A percentile compares a stretch with the other conserved stretches of the same genome.
Conservation (phyloP, 1,139 yeast genomes). For the Blastobotrys indianensis region DNA sequence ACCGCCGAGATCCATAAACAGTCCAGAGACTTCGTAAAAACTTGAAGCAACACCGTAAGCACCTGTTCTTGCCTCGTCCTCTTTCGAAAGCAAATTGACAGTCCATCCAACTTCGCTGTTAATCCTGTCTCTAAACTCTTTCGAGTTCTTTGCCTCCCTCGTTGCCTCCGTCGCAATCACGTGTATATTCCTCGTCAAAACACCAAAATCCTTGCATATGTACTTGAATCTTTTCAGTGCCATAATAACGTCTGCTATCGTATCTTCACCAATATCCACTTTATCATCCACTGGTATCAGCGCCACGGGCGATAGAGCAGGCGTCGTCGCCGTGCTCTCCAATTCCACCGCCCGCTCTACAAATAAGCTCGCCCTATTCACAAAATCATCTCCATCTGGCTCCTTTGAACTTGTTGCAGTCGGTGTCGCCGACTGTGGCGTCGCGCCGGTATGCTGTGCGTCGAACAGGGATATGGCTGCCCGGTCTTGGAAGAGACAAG, state of each 20-base stretch:
- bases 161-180: slow-evolving; percentile 67
- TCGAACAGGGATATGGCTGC: slow-evolving; percentile 61
- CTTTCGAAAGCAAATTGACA: slow-evolving; percentile 49
- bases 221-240: slow-evolving; percentile 57
- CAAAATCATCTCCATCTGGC: no score
- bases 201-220: slow-evolving; percentile 65
- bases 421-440: slow-evolving; percentile 3
- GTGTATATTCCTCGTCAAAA: slow-evolving; percentile 48
- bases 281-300: slow-evolving; percentile 3
- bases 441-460: slow-evolving; percentile 29
- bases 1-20: slow-evolving; percentile 64
- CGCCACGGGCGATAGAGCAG: slow-evolving; percentile 25
- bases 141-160: slow-evolving; percentile 55
- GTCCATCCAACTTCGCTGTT: slow-evolving; percentile 54
- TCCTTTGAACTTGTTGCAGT: slow-evolving; percentile 8
- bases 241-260: slow-evolving; percentile 48
- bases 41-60: slow-evolving; percentile 67
- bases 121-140: slow-evolving; percentile 48
- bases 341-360: neutral
- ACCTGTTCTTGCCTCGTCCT: slow-evolving; percentile 57
- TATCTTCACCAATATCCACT: slow-evolving; percentile 48
- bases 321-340: slow-evolving; percentile 1
- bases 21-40: slow-evolving; percentile 53
- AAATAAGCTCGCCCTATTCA: no score
- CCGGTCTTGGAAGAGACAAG: slow-evolving; percentile 64